Conservation (phyloP, 148 eudicot species). For the Pouteria glomerata region DNA sequence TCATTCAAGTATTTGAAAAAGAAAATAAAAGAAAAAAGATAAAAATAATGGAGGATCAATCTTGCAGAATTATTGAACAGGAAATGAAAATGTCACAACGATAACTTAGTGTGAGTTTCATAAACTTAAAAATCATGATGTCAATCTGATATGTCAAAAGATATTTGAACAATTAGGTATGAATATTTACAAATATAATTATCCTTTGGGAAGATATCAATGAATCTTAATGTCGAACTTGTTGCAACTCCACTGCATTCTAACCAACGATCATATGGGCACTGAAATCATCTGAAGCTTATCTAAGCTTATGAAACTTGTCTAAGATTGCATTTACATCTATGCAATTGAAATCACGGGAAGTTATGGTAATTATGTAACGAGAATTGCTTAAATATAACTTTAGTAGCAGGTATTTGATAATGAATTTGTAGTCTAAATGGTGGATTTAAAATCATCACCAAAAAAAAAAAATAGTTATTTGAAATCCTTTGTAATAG, state of each 20-base stretch:
- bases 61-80: background rate
- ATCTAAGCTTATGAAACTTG: slow-evolving; percentile 1
- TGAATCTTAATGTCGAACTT: background rate
- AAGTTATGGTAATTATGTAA: no score
- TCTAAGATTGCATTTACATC: background rate
- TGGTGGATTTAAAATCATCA: no score
- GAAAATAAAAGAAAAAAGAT: background rate
- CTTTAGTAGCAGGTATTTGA: no score
- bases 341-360: no score
- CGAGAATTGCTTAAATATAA: no score
- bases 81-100: background rate
- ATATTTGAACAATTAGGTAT: background rate
- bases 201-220: background rate
- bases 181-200: background rate
- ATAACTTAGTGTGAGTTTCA: background rate
- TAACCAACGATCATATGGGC: no score
- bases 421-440: no score
- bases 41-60: background rate
- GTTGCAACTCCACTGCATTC: background rate
- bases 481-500: no score
- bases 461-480: no score
- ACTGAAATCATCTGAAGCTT: no score
- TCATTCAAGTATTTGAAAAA: background rate
- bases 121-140: background rate
- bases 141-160: background rate